phyloP scores from a whole-genome alignment of 2,329 filamentous ascomycete species.

The Elsinoe ampelina region DNA sequence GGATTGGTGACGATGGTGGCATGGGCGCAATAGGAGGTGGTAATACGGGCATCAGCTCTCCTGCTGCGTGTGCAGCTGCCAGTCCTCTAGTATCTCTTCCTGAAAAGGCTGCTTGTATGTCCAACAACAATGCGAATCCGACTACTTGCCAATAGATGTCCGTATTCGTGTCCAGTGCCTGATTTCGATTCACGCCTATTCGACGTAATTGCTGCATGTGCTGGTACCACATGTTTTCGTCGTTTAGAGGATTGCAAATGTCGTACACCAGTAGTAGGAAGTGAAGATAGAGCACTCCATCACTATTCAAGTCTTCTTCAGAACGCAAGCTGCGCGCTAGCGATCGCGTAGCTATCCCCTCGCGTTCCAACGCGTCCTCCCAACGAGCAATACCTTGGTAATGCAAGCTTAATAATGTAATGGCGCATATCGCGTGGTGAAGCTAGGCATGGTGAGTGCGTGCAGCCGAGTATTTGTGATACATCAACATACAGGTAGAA shows the following conservation, averaged over 20 bases:
- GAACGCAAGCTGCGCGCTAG: slow-evolving; percentile 33
- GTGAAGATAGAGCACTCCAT: slow-evolving; percentile 49
- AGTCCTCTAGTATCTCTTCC: slow-evolving; percentile 10
- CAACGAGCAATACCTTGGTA: slow-evolving; percentile 36
- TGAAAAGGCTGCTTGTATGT: slow-evolving; percentile 45
- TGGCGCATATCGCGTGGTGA: slow-evolving; percentile 49
- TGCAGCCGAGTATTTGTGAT: background rate
- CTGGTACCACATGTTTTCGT: slow-evolving; percentile 45
- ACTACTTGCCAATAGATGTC: slow-evolving; percentile 44
- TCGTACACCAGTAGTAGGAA: slow-evolving; percentile 50
- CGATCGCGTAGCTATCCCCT: slow-evolving; percentile 41
- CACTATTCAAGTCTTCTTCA: slow-evolving; percentile 44
- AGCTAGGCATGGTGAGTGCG: slow-evolving; percentile 31
- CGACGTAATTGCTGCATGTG: slow-evolving; percentile 44
- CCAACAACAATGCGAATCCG: slow-evolving; percentile 47
- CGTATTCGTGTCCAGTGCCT: slow-evolving; percentile 25
- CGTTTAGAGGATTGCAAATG: slow-evolving; percentile 37
- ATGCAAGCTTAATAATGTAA: slow-evolving; percentile 46
- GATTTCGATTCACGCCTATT: slow-evolving; percentile 40
- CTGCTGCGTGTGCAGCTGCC: background rate
- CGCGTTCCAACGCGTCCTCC: slow-evolving; percentile 45
- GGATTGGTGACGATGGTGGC: background rate
- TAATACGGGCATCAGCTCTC: background rate
- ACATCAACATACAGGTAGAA: slow-evolving; percentile 40
- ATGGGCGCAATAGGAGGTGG: slow-evolving; percentile 2